Evolutionary conservation across 805 yeast genomes (phyloP), one percentile per base, ranked within the genome.

Genomic region (Barnettozyma sucrosica): DNA sequence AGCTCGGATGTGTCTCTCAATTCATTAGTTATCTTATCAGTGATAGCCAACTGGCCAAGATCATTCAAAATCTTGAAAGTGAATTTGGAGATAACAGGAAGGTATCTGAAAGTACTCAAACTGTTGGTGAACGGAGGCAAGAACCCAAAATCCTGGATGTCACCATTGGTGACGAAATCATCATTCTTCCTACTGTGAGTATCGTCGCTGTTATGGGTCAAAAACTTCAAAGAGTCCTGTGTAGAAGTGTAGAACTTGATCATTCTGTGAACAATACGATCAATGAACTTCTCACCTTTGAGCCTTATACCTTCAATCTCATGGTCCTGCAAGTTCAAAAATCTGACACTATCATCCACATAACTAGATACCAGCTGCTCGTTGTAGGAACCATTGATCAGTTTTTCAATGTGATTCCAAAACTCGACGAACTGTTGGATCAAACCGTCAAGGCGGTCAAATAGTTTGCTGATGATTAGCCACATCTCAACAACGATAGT

Each of bases 61-160:
- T 71, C 74, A 38, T 70, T 69, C 37, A 73, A 64, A 24, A 70
- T 64, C 24, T 66, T 61, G 26, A 69, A 62, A 9, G 83, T 62
- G 2, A 70, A 67, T 3, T 67, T 68, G 23, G 76, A 68, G 14
- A 82, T 65, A 24, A 65, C 63, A 1, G 80, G 72, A 34, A 79
- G 60, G 55, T 76, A 80, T 52, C 75, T 70, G 32, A 80, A 61
- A 3, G 84, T 71, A 41, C 86, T 72, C 21, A 85, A 66, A 8
- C 84, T 76, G 57, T 83, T 85, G 1, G 89, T 71, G 46, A 70
- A 69, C 1, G 83, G 82, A 3, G 92, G 90, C 20, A 83, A 59
- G 55, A 80, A 81, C 1, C 83, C 82, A 59, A 69, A 77, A 32
- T 65, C 64, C 7, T 53, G 41, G 1, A 69, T 60, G 1, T 56